Percentiles rank a stretch among this genome's conserved stretches.
phyloP scores from a whole-genome alignment of 1,284 basidiomycete genomes.

The Boletus smithii region DNA sequence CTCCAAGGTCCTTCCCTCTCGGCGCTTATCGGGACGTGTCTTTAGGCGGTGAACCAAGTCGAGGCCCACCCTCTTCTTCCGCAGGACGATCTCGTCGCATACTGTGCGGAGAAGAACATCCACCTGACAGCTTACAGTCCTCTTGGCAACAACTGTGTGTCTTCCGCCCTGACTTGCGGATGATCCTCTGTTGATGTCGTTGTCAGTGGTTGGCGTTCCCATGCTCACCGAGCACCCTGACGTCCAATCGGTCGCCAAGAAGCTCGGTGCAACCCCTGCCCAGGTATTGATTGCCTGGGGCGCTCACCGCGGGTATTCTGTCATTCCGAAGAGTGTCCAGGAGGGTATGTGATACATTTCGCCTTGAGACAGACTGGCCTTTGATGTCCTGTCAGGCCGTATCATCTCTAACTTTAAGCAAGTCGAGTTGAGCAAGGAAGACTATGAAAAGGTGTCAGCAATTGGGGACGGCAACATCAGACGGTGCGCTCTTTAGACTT shows the following conservation, averaged over 20 bases:
- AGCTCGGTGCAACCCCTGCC: slow-evolving; percentile 56
- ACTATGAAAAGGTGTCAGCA: slow-evolving; percentile 55
- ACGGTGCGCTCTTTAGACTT: slow-evolving; percentile 37
- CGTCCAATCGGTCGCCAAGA: slow-evolving; percentile 59
- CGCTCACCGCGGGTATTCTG: slow-evolving; percentile 59
- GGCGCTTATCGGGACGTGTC: slow-evolving; percentile 1
- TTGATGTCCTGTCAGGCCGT: slow-evolving; percentile 34
- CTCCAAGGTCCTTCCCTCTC: not conserved
- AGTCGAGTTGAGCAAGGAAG: slow-evolving; percentile 57
- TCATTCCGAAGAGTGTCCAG: slow-evolving; percentile 73
- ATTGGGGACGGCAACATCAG: slow-evolving; percentile 53
- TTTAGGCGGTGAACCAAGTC: slow-evolving; percentile 71
- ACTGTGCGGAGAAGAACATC: slow-evolving; percentile 71
- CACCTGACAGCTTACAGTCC: slow-evolving; percentile 84
- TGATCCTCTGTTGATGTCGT: not conserved
- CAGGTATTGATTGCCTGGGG: slow-evolving; percentile 74
- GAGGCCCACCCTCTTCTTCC: slow-evolving; percentile 80
- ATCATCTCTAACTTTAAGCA: slow-evolving; percentile 73
- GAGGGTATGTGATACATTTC: slow-evolving; percentile 28
- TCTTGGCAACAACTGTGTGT: slow-evolving; percentile 73
- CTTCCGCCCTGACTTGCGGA: not conserved
- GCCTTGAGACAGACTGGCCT: not conserved
- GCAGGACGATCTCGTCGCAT: slow-evolving; percentile 67
- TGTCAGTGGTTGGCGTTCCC: slow-evolving; percentile 50
- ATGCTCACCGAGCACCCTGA: slow-evolving; percentile 62